Conservation (phyloP, 352 stramenopile species). For the Globisporangium ultimum region DNA sequence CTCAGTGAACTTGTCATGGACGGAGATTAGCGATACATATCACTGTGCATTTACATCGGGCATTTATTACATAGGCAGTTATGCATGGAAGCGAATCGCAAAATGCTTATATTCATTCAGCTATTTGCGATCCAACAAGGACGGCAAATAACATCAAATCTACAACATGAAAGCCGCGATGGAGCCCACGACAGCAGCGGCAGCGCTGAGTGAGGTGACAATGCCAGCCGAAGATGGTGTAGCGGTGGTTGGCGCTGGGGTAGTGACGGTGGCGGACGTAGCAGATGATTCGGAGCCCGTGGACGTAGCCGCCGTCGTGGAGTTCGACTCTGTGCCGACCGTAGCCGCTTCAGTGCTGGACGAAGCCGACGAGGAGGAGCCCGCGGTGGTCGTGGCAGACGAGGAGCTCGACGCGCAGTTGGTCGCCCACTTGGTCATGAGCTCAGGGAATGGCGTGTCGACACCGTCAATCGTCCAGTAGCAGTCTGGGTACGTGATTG, state of each 20-base stretch:
- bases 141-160: background rate
- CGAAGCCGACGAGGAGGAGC: background rate
- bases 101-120: background rate
- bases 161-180: background rate
- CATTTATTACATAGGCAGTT: too few relatives aligned
- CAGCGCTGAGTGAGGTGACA: background rate
- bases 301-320: background rate
- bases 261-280: background rate
- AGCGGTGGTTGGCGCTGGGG: background rate
- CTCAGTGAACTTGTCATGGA: too few relatives aligned
- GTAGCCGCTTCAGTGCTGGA: background rate
- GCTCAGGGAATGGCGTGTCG: slow-evolving; percentile 5
- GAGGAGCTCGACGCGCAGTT: background rate
- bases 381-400: background rate
- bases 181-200: background rate
- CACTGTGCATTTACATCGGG: too few relatives aligned
- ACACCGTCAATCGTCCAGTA: slow-evolving; percentile 6
- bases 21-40: too few relatives aligned
- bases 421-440: background rate
- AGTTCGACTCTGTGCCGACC: background rate
- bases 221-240: background rate
- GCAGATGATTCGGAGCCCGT: background rate
- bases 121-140: background rate
- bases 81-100: too few relatives aligned
- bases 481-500: slow-evolving; percentile 11